A percentile compares a stretch with the other conserved stretches of the same genome.
These are phyloP conservation scores for Fraxinus paxiana DNA, from an alignment of 305 asterid species.

Conservation along the genomic window DNA sequence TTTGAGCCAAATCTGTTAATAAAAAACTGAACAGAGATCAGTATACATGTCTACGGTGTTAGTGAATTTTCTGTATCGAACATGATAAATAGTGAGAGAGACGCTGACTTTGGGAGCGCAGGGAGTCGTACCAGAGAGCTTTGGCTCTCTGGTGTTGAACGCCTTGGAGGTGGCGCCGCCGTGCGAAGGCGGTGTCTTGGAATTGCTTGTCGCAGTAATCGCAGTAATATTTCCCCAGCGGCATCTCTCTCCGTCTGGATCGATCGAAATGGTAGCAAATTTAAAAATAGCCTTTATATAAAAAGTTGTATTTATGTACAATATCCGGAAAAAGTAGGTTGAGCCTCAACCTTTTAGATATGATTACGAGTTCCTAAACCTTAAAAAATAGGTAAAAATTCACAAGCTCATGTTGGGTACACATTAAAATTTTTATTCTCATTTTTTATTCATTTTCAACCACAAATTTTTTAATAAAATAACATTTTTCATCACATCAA, in stretches of 20 bases:
- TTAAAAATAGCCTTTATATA: background rate
- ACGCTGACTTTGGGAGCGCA: slow-evolving; percentile 40
- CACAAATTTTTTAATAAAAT: no score
- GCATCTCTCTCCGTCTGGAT: slow-evolving; percentile 36
- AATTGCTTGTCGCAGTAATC: slow-evolving; percentile 93
- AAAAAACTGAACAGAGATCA: background rate
- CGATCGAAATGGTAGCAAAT: background rate
- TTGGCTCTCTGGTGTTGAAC: slow-evolving; percentile 84
- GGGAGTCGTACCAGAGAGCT: slow-evolving; percentile 84
- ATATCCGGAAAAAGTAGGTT: background rate
- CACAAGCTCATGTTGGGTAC: no score
- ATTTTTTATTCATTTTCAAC: no score
- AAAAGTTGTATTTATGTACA: background rate
- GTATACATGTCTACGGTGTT: background rate
- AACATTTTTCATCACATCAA: no score
- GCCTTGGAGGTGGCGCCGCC: slow-evolving; percentile 88
- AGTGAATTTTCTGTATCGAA: background rate
- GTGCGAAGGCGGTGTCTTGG: slow-evolving; percentile 70
- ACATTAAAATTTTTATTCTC: no score
- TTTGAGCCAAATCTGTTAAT: slow-evolving; percentile 39
- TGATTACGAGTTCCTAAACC: background rate
- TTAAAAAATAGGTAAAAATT: no score
- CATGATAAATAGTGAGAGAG: background rate
- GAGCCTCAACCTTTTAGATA: background rate
- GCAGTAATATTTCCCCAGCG: slow-evolving; percentile 75